Conservation (phyloP, 2,329 filamentous ascomycete genomes). For the Hypomyces perniciosus region DNA sequence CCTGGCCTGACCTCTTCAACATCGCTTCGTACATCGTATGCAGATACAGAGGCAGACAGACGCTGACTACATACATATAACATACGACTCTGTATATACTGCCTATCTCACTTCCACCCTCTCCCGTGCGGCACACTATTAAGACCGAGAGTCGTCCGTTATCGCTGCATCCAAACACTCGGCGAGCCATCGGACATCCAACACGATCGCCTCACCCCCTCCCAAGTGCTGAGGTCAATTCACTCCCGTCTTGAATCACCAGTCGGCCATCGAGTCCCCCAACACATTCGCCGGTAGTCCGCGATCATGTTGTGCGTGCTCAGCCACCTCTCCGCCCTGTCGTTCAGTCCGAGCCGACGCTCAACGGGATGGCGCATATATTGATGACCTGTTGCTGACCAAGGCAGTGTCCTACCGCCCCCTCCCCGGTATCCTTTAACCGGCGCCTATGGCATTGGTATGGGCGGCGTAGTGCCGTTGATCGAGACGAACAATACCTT, state of each 20-base stretch:
- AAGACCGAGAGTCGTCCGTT: too few relatives aligned
- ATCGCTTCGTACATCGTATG: too few relatives aligned
- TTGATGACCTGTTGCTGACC: conserved; percentile 12
- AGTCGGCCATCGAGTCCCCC: background rate
- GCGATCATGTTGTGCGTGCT: conserved; percentile 23
- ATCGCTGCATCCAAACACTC: too few relatives aligned
- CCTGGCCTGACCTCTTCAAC: too few relatives aligned
- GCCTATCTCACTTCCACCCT: too few relatives aligned
- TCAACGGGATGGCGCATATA: background rate
- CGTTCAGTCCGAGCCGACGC: background rate
- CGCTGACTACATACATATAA: too few relatives aligned
- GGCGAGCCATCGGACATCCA: too few relatives aligned
- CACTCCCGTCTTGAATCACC: background rate
- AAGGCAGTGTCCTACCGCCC: conserved; percentile 70
- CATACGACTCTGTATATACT: too few relatives aligned
- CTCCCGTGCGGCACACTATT: too few relatives aligned
- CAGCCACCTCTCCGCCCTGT: background rate
- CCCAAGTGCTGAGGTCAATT: too few relatives aligned
- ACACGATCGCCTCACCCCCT: too few relatives aligned
- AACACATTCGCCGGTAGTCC: background rate
- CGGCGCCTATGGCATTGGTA: conserved; percentile 63
- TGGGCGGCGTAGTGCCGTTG: conserved; percentile 63
- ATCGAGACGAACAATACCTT: conserved; percentile 94
- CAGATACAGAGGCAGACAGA: too few relatives aligned
- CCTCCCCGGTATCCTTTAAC: conserved; percentile 76